These are phyloP conservation scores for Xylaria sp. DNA, from an alignment of 2,329 filamentous ascomycete genomes.

Conservation along the genomic window DNA sequence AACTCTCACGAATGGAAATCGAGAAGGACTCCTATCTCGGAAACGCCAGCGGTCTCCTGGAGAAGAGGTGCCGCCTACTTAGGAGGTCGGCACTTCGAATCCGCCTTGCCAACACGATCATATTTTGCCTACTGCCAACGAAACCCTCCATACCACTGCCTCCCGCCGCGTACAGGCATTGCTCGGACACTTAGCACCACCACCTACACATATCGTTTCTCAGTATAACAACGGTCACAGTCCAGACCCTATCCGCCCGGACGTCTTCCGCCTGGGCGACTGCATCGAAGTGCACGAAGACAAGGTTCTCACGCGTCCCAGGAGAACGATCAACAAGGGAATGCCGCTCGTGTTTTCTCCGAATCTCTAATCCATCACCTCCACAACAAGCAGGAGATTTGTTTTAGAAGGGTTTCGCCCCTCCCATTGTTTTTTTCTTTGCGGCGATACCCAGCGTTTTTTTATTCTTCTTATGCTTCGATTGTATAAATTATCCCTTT, in stretches of 20 bases:
- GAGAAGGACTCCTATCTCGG: background rate
- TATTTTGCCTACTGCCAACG: background rate
- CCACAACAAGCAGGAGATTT: background rate
- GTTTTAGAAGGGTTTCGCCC: background rate
- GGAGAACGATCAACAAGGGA: background rate
- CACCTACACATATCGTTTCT: background rate
- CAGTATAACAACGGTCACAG: too few relatives aligned
- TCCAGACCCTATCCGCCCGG: background rate
- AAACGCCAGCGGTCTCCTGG: background rate
- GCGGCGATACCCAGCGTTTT: constrained; percentile 11
- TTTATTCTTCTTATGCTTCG: background rate
- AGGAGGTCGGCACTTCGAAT: background rate
- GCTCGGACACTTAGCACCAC: background rate
- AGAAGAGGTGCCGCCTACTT: background rate
- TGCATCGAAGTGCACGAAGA: background rate
- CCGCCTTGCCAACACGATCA: background rate
- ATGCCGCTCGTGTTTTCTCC: background rate
- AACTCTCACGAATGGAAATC: background rate
- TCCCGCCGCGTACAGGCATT: background rate
- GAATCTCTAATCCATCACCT: background rate
- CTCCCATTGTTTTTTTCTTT: background rate
- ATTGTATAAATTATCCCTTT: background rate
- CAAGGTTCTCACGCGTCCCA: background rate
- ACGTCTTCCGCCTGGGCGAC: background rate
- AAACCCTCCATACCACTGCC: background rate